Evolutionary conservation across 306 rosid genomes (phyloP).

Genomic region (Abrus precatorius): DNA sequence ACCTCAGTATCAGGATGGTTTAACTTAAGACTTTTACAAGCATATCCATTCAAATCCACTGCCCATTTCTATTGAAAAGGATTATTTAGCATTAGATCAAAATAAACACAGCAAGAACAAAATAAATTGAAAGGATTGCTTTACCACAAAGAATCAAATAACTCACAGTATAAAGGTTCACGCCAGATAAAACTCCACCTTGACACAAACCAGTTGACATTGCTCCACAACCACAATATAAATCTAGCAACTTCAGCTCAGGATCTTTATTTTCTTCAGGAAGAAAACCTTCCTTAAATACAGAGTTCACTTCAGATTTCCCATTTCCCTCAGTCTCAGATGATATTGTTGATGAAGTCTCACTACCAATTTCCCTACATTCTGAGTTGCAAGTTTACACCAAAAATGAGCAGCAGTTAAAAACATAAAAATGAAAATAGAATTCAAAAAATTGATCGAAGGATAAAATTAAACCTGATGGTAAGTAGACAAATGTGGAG

Average conservation of each 20-base stretch:
- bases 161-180: conserved; percentile 83
- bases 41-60: conserved; percentile 70
- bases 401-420: conserved; percentile 22
- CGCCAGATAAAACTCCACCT: conserved; percentile 66
- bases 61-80: conserved; percentile 78
- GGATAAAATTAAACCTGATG: conserved; percentile 56
- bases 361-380: conserved; percentile 53
- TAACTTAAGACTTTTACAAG: conserved; percentile 67
- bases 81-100: background rate
- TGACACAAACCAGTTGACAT: conserved; percentile 93
- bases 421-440: background rate
- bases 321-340: conserved; percentile 58
- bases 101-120: background rate
- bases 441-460: background rate
- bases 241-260: conserved; percentile 66
- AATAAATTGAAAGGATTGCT: background rate
- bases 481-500: conserved; percentile 65
- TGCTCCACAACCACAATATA: conserved; percentile 91
- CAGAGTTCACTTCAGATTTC: conserved; percentile 49
- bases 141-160: background rate
- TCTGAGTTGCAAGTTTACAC: conserved; percentile 43
- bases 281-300: conserved; percentile 30
- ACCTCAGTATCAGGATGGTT: conserved; percentile 90
- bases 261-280: conserved; percentile 42
- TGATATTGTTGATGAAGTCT: conserved; percentile 75